A percentile compares a stretch with the other conserved stretches of the same genome.
Evolutionary conservation across 495 filamentous ascomycete species (phyloP).

Genomic region (Astrocystis sublimbata): DNA sequence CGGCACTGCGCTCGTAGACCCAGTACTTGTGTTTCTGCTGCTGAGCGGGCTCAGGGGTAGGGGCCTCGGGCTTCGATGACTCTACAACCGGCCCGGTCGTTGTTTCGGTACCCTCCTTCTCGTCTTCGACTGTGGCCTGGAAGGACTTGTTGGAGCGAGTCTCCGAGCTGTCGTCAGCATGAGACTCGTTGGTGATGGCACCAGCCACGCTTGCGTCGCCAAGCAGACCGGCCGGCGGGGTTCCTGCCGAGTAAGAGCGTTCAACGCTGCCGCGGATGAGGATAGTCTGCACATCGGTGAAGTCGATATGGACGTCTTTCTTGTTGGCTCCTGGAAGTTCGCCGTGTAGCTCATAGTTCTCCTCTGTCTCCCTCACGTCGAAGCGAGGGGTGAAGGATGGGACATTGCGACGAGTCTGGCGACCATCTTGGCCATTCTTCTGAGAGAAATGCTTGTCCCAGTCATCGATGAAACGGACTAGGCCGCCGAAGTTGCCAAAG

Average conservation of each 20-base stretch:
- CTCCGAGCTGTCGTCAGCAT: constrained; percentile 61
- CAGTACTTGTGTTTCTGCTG: constrained; percentile 63
- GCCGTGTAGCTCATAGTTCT: constrained; percentile 78
- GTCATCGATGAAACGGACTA: constrained; percentile 78
- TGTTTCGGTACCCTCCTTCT: constrained; percentile 18
- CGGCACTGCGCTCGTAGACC: constrained; percentile 77
- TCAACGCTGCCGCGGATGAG: constrained; percentile 70
- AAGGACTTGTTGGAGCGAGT: constrained; percentile 32
- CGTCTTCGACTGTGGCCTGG: constrained; percentile 67
- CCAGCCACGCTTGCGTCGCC: constrained; percentile 28
- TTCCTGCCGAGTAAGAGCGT: constrained; percentile 51
- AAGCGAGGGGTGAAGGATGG: constrained; percentile 72
- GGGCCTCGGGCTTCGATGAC: constrained; percentile 31
- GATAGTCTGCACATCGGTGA: constrained; percentile 76
- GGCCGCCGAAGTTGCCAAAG: constrained; percentile 55
- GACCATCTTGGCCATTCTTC: constrained; percentile 27
- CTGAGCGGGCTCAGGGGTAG: constrained; percentile 32
- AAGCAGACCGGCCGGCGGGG: constrained; percentile 39
- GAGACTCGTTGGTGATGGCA: constrained; percentile 52
- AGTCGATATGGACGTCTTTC: constrained; percentile 78
- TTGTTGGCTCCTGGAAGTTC: constrained; percentile 84
- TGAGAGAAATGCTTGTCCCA: constrained; percentile 57
- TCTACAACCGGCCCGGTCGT: constrained; percentile 26
- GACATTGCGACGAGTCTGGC: constrained; percentile 11
- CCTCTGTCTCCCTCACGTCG: constrained; percentile 70